Conservation (phyloP, 2,329 filamentous ascomycete genomes). For the Leptodontidium sp. region DNA sequence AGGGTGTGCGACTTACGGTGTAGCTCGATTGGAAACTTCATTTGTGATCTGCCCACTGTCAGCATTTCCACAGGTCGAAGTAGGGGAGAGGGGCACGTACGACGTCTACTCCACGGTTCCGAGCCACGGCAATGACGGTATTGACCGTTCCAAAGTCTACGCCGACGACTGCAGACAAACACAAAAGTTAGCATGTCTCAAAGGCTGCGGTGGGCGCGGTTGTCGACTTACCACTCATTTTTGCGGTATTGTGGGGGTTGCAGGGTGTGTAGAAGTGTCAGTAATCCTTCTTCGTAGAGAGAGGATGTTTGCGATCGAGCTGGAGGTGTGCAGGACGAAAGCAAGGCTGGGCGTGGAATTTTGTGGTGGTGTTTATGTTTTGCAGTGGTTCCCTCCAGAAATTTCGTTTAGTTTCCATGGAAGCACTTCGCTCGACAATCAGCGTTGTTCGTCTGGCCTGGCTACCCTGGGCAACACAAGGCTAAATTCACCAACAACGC, state of each 20-base stretch:
- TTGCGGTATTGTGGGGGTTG: slow-evolving; percentile 19
- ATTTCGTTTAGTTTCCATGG: slow-evolving; percentile 12
- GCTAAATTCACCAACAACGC: neutral
- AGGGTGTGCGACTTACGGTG: slow-evolving; percentile 75
- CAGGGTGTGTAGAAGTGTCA: neutral
- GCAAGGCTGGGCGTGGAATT: slow-evolving; percentile 1
- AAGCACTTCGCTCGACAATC: slow-evolving; percentile 1
- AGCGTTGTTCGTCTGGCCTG: neutral
- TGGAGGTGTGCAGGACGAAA: neutral
- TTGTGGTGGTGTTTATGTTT: slow-evolving; percentile 10
- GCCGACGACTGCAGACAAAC: slow-evolving; percentile 43
- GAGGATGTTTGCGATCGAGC: slow-evolving; percentile 10
- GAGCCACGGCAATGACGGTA: slow-evolving; percentile 96
- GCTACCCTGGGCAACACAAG: slow-evolving; percentile 1
- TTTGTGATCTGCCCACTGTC: slow-evolving; percentile 81
- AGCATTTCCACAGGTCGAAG: slow-evolving; percentile 41
- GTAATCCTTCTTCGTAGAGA: neutral
- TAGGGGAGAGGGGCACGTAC: slow-evolving; percentile 65
- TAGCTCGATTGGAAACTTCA: slow-evolving; percentile 98
- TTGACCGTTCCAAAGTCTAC: slow-evolving; percentile 93
- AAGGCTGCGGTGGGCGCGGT: slow-evolving; percentile 18
- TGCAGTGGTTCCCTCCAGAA: slow-evolving; percentile 1
- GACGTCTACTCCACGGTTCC: slow-evolving; percentile 98
- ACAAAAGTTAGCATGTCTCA: slow-evolving; percentile 31
- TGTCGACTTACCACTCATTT: slow-evolving; percentile 34